phyloP scores from a whole-genome alignment of 2,329 filamentous ascomycete genomes.

The Ustulina deusta region DNA sequence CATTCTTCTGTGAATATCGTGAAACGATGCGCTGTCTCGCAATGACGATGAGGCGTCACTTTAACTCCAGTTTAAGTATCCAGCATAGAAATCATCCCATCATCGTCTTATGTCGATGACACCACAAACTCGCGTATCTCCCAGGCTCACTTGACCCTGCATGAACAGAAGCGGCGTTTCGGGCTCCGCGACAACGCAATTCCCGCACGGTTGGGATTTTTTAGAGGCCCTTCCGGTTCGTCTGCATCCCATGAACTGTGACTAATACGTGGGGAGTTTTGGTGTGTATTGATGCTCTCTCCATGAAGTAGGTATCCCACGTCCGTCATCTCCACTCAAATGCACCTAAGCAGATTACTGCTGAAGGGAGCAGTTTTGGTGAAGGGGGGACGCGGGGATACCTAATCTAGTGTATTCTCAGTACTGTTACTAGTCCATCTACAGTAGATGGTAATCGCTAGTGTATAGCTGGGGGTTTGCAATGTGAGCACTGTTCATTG shows the following conservation, averaged over 20 bases:
- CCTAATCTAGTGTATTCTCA: not conserved
- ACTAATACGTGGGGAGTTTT: not conserved
- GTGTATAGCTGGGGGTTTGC: not conserved
- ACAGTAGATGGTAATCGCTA: not conserved
- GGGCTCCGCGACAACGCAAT: not conserved
- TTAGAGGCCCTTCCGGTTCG: not conserved
- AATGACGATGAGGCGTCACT: not conserved
- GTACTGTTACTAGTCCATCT: not conserved
- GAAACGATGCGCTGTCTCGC: constrained; percentile 1
- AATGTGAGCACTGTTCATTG: not conserved
- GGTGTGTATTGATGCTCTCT: not conserved
- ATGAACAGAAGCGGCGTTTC: constrained; percentile 14
- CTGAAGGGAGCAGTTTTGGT: not conserved
- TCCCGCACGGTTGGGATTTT: not conserved
- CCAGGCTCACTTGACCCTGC: constrained; percentile 8
- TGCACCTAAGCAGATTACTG: not conserved
- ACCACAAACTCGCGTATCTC: constrained; percentile 31
- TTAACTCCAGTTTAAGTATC: constrained; percentile 15
- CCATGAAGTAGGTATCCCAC: not conserved
- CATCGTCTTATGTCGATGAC: constrained; percentile 26
- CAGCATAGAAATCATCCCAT: constrained; percentile 28
- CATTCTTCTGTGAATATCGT: constrained; percentile 1
- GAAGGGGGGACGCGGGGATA: not conserved
- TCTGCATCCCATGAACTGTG: constrained; percentile 2
- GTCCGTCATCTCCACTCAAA: not conserved